Evolutionary conservation across 208 protist species (phyloP).

Genomic region (Porcisia hertigi): DNA sequence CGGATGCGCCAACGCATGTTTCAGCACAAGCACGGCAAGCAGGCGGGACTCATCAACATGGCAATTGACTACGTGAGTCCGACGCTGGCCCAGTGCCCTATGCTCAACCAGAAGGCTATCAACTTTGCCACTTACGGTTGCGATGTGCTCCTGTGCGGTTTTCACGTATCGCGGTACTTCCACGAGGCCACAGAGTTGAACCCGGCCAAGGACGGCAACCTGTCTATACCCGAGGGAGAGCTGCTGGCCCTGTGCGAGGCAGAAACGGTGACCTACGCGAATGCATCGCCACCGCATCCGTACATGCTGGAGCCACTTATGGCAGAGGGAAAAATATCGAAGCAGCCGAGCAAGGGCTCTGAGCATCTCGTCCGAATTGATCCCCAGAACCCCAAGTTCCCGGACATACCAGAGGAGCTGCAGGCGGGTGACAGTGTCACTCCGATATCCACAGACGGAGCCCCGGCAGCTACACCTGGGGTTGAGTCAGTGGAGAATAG

Average conservation of each 20-base stretch:
- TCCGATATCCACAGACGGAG: slow-evolving; percentile 3
- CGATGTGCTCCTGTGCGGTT: slow-evolving; percentile 75
- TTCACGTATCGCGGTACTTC: slow-evolving; percentile 89
- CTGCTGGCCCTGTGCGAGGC: slow-evolving; percentile 70
- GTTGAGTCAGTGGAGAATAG: slow-evolving; percentile 1
- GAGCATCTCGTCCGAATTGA: slow-evolving; percentile 62
- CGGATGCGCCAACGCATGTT: slow-evolving; percentile 86
- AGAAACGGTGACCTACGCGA: slow-evolving; percentile 69
- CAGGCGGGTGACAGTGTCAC: slow-evolving; percentile 28
- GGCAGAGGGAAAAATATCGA: slow-evolving; percentile 72
- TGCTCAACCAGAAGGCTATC: slow-evolving; percentile 89
- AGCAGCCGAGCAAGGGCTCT: slow-evolving; percentile 66
- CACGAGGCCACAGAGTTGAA: slow-evolving; percentile 91
- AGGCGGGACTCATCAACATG: slow-evolving; percentile 55
- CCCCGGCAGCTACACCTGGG: neutral
- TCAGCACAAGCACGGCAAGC: slow-evolving; percentile 81
- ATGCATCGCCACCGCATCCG: slow-evolving; percentile 77
- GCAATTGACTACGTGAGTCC: slow-evolving; percentile 76
- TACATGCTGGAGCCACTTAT: slow-evolving; percentile 89
- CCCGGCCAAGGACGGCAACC: slow-evolving; percentile 75
- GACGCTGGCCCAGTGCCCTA: slow-evolving; percentile 74
- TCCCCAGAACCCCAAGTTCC: slow-evolving; percentile 80
- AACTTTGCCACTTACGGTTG: slow-evolving; percentile 87
- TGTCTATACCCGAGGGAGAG: slow-evolving; percentile 62
- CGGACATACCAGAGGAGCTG: slow-evolving; percentile 85